Evolutionary conservation across 768 basidiomycete species (phyloP), one percentile per base, ranked within the genome.

Genomic region (Leccinum longicurvipes): DNA sequence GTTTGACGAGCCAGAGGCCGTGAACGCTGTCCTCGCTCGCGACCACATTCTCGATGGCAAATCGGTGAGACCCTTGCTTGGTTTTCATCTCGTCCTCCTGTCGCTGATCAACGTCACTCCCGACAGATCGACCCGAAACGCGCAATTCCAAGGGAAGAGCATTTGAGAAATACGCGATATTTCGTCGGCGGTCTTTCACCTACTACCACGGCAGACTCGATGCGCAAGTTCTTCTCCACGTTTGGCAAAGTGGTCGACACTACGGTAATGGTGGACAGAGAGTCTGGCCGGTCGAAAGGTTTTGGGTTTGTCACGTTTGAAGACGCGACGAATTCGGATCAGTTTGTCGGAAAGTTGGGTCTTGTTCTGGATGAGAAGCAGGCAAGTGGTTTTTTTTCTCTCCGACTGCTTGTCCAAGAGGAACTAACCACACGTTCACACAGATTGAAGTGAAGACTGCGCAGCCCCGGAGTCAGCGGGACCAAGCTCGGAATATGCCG

Each of bases 261-360:
- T 3, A 91, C 89, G 3, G 87, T 93, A 50, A 93, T 93, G 91
- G 78, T 89, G 55, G 91, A 93, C 67, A 79, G 86, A 50, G 87
- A 91, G 53, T 82, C 85, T 11, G 81, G 79, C 5, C 76, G 87
- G 24, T 86, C 84, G 29, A 90, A 92, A 69, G 91, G 91, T 1
- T 93, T 93, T 61, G 91, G 89, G 1, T 93, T 93, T 58, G 85
- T 92, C 45, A 93, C 90, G 0, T 93, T 90, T 66, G 82, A 84
- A 59, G 84, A 87, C 58, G 80, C 79, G 36, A 72, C 73, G 6
- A 82, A 80, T 55, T 79, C 85, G 7, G 86, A 88, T 24, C 81
- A 82, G 57, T 80, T 87, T 10, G 81, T 92, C 41, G 83, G 81
- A 3, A 82, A 82, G 57, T 74, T 82, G n/a, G 85, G 83, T 14